Base-by-base conservation (phyloP, 1,139 yeast species). In the Groenewaldozyma auringiensis region DNA sequence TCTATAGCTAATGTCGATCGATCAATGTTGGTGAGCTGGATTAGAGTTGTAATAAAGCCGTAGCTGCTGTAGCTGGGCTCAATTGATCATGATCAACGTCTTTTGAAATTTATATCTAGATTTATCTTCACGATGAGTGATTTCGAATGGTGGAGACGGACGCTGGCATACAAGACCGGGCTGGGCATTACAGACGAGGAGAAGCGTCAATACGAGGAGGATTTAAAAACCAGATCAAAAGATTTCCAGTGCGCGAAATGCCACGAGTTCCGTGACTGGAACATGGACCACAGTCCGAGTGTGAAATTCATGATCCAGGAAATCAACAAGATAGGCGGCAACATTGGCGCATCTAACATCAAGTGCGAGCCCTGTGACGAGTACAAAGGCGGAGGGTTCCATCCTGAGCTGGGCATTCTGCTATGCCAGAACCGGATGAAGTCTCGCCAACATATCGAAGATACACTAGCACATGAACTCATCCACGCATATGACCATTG, bases 401-500 rank as follows among this genome's bases (percentile, higher is more conserved):
- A 88, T 62, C 97, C 97, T 0, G 82, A 86, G 42, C 67, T 78
- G 46, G 98, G 98, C 2, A 82, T 92, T 36, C 68, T 88, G 49
- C 68, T 92, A 17, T 92, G 99, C 66, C 87, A 92, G 54, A 89
- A 92, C 64, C 75, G 89, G 66, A 75, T 89, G 39, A 73, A 77
- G 47, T 79, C 79, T 59, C 82, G 83, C 60, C 80, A 84, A 76
- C 94, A 87, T 58, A 66, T 89, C 49, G 97, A 92, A 62, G 97
- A 92, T 59, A 84, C 94, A 0, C 67, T 92, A 52, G 76, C 96
- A 2, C 99, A 92, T 63, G 99, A 92, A 61, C 72, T 92, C 63
- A 81, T 94, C 20, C 99, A 92, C 65, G 94, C 89, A 45, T 92
- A 87, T 65, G 99, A 92, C 64, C 83, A 88, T 60, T 71, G 87